Conservation (phyloP, 106 monocot species). For the Dendrobium huoshanense region DNA sequence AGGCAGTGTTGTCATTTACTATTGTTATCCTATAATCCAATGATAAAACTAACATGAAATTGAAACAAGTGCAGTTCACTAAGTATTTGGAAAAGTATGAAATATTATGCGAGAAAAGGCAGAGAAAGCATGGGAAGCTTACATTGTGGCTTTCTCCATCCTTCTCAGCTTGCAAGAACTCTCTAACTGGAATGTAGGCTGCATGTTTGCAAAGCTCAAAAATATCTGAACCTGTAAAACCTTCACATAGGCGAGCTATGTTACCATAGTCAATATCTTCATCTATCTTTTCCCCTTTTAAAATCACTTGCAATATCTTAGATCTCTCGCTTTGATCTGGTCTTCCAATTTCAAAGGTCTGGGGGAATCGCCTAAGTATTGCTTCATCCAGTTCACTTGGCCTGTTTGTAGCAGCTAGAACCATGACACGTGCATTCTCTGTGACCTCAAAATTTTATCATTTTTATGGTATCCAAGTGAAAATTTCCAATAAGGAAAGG, state of each 20-base stretch:
- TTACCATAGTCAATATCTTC: conserved; percentile 68
- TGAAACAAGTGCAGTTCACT: background rate
- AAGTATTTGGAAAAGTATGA: background rate
- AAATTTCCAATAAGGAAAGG: background rate
- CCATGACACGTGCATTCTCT: conserved; percentile 94
- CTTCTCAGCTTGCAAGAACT: conserved; percentile 72
- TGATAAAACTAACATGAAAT: background rate
- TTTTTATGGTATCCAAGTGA: background rate
- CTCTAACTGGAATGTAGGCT: conserved; percentile 91
- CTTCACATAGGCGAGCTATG: conserved; percentile 67
- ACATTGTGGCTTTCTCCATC: conserved; percentile 42
- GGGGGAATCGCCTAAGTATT: conserved; percentile 85
- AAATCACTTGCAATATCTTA: conserved; percentile 82
- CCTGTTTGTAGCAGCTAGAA: conserved; percentile 94
- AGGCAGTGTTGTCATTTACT: too few species aligned
- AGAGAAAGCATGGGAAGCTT: conserved; percentile 9
- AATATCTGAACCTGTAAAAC: conserved; percentile 89
- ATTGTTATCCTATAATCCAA: background rate
- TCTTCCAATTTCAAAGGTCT: conserved; percentile 85
- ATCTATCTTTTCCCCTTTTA: conserved; percentile 76
- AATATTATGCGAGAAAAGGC: background rate
- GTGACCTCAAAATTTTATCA: background rate
- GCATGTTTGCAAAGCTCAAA: conserved; percentile 92
- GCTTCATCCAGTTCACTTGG: conserved; percentile 92
- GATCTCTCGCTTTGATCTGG: conserved; percentile 78